Evolutionary conservation across 352 stramenopile species (phyloP).

Genomic region (Pythium dissimile): DNA sequence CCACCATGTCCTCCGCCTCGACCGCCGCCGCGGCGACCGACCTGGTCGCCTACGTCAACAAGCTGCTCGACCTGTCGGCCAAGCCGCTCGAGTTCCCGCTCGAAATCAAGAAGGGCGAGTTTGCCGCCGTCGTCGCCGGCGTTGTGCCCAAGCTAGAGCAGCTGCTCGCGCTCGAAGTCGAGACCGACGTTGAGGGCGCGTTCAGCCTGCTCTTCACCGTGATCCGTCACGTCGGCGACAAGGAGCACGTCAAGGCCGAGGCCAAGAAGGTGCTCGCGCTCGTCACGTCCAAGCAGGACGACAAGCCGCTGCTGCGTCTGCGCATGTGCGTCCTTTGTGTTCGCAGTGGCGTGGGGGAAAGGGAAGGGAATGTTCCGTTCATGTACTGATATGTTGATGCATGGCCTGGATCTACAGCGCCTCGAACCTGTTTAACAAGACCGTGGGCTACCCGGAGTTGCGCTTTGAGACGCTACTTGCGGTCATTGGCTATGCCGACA

Average conservation of each 20-base stretch:
- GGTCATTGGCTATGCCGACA: slow-evolving; percentile 54
- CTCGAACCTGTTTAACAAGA: slow-evolving; percentile 76
- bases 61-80: slow-evolving; percentile 50
- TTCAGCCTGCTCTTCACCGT: slow-evolving; percentile 72
- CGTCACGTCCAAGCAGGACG: slow-evolving; percentile 41
- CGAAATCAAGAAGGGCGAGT: slow-evolving; percentile 69
- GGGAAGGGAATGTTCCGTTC: background rate
- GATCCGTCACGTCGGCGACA: slow-evolving; percentile 31
- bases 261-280: slow-evolving; percentile 43
- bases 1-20: slow-evolving; percentile 6
- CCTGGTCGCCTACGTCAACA: slow-evolving; percentile 77
- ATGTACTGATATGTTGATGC: background rate
- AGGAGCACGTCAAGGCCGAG: slow-evolving; percentile 30
- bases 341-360: background rate
- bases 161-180: slow-evolving; percentile 60
- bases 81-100: slow-evolving; percentile 40
- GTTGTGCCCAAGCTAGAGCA: slow-evolving; percentile 48
- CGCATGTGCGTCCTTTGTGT: slow-evolving; percentile 42
- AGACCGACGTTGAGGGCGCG: slow-evolving; percentile 74
- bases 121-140: slow-evolving; percentile 38
- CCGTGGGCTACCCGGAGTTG: slow-evolving; percentile 45
- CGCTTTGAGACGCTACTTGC: slow-evolving; percentile 66
- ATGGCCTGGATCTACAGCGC: slow-evolving; percentile 24
- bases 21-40: slow-evolving; percentile 35
- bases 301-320: slow-evolving; percentile 64